A percentile compares a stretch with the other conserved stretches of the same genome.
Conservation (phyloP, 495 filamentous ascomycete species). For the Neurospora intermedia region DNA sequence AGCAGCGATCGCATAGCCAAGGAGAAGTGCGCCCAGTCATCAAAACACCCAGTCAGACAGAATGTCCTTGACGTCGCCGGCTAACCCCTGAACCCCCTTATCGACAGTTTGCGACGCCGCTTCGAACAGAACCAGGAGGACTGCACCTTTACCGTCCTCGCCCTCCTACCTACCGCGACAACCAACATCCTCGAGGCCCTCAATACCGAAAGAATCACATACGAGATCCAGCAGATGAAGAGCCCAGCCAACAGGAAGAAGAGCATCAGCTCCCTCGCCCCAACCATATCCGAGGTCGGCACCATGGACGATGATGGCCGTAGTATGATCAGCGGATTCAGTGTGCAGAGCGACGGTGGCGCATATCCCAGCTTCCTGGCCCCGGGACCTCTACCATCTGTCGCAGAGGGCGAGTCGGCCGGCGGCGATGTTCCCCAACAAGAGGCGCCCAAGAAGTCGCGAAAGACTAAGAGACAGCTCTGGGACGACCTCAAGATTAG, state of each 20-base stretch:
- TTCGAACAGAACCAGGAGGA: conserved; percentile 99
- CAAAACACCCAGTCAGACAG: too few species aligned
- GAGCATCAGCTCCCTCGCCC: conserved; percentile 48
- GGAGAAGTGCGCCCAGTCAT: conserved; percentile 63
- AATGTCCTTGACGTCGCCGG: background rate
- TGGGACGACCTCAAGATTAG: conserved; percentile 98
- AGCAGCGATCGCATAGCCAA: conserved; percentile 87
- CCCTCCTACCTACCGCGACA: conserved; percentile 82
- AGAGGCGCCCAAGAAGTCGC: conserved; percentile 35
- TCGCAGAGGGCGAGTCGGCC: conserved; percentile 28
- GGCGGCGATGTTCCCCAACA: conserved; percentile 15
- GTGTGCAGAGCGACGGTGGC: conserved; percentile 65
- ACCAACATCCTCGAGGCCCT: conserved; percentile 79
- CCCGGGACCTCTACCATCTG: conserved; percentile 26
- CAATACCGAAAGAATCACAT: conserved; percentile 79
- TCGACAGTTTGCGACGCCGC: conserved; percentile 68
- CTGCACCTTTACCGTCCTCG: conserved; percentile 94
- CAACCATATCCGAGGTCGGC: conserved; percentile 50
- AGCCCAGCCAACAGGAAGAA: conserved; percentile 52
- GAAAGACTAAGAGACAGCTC: conserved; percentile 79
- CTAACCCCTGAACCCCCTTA: conserved; percentile 5
- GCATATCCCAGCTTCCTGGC: conserved; percentile 58
- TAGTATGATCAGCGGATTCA: conserved; percentile 51
- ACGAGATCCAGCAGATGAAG: conserved; percentile 90
- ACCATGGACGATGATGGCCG: conserved; percentile 66